Conservation (phyloP, 2,329 filamentous ascomycete species). For the Madurella fahalii region DNA sequence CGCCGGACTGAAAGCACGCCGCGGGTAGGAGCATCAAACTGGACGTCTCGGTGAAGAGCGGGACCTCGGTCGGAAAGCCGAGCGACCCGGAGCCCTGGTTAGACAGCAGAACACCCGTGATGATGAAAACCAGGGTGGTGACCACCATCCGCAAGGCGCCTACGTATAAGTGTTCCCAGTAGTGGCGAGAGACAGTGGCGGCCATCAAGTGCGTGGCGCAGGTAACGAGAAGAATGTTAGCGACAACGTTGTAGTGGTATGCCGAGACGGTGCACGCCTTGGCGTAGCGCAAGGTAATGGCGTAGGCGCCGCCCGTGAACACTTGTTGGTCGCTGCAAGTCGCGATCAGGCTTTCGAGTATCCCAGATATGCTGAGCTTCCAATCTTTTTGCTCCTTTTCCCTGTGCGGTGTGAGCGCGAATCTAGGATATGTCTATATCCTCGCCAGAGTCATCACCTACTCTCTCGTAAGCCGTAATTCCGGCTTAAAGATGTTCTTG, state of each 20-base stretch:
- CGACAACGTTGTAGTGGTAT: conserved; percentile 37
- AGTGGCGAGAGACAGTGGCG: conserved; percentile 33
- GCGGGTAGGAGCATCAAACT: conserved; percentile 30
- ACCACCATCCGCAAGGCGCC: conserved; percentile 30
- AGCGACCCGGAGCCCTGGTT: conserved; percentile 28
- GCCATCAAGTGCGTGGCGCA: conserved; percentile 36
- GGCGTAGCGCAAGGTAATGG: conserved; percentile 33
- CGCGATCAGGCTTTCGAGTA: conserved; percentile 31
- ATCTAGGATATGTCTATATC: neutral
- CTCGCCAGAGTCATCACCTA: conserved; percentile 1
- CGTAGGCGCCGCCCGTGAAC: conserved; percentile 36
- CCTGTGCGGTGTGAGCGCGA: neutral
- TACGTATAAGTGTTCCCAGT: conserved; percentile 32
- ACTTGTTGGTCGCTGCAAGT: conserved; percentile 36
- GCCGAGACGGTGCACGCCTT: conserved; percentile 33
- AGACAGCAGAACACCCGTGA: conserved; percentile 32
- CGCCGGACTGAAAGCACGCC: conserved; percentile 30
- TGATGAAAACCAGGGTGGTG: conserved; percentile 29
- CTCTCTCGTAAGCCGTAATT: conserved; percentile 6
- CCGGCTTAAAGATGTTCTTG: conserved; percentile 18
- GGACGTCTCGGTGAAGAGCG: conserved; percentile 15
- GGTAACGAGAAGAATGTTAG: conserved; percentile 35
- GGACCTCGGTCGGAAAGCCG: conserved; percentile 30
- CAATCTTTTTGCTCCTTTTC: conserved; percentile 10
- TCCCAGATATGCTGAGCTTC: conserved; percentile 26